Evolutionary conservation across 192 early-diverging fungal species (phyloP).

Genomic region (Rhizophagus clarus): DNA sequence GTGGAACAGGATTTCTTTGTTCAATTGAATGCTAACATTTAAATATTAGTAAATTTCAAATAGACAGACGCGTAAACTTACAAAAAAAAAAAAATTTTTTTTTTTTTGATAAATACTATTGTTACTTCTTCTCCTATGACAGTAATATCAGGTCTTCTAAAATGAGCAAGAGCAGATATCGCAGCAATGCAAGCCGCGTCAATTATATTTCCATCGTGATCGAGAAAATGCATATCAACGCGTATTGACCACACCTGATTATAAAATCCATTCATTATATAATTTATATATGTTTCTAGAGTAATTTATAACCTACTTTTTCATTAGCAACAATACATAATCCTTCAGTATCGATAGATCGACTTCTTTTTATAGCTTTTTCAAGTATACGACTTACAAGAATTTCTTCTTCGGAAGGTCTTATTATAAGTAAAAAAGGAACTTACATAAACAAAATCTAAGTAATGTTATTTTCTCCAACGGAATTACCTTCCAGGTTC

Average conservation of each 20-base stretch:
- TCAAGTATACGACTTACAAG: constrained; percentile 85
- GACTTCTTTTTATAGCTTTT: constrained; percentile 76
- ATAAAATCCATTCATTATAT: neutral
- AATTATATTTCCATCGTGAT: constrained; percentile 92
- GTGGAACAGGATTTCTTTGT: constrained; percentile 89
- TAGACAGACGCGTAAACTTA: neutral
- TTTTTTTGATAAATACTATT: constrained; percentile 51
- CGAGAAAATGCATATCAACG: constrained; percentile 89
- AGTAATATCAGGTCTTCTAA: constrained; percentile 93
- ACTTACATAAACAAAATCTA: constrained; percentile 1
- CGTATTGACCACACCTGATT: constrained; percentile 84
- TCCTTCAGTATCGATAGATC: constrained; percentile 95
- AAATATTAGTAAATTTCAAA: neutral
- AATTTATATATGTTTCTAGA: neutral
- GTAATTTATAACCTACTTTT: constrained; percentile 57
- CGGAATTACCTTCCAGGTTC: constrained; percentile 62
- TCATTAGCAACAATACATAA: constrained; percentile 95
- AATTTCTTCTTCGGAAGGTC: constrained; percentile 82
- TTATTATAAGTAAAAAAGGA: constrained; percentile 32
- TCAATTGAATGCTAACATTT: constrained; percentile 73
- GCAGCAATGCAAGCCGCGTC: constrained; percentile 93
- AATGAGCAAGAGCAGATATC: constrained; percentile 86
- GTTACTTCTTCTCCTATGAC: constrained; percentile 90
- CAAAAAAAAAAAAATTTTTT: no score
- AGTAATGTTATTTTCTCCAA: neutral